Percentiles rank a stretch among this genome's conserved stretches.
phyloP scores from a whole-genome alignment of 1,284 basidiomycete species.

The Grifola frondosa region DNA sequence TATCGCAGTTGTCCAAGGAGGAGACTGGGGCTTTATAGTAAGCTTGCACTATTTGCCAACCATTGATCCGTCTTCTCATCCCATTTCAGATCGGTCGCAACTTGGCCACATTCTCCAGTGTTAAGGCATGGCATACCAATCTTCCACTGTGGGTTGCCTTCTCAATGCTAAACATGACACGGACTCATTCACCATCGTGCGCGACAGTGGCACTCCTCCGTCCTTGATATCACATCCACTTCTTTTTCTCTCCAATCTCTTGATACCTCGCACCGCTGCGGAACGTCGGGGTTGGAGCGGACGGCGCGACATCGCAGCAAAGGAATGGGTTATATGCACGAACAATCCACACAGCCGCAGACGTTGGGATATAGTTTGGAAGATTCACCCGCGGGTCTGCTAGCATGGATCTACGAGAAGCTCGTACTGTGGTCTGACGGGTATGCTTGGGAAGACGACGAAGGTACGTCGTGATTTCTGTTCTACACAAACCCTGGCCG shows the following conservation, averaged over 20 bases:
- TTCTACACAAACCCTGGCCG: not conserved
- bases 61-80: not conserved
- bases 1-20: constrained; percentile 41
- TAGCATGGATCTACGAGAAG: constrained; percentile 66
- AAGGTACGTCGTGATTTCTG: constrained; percentile 31
- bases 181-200: not conserved
- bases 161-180: not conserved
- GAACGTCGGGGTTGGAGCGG: constrained; percentile 26
- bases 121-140: constrained; percentile 40
- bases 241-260: constrained; percentile 23
- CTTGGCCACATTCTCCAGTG: constrained; percentile 1
- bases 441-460: constrained; percentile 53
- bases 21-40: constrained; percentile 45
- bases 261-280: constrained; percentile 22
- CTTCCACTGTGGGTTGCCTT: constrained; percentile 28
- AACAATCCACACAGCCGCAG: constrained; percentile 37
- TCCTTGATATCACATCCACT: constrained; percentile 24
- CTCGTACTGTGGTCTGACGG: constrained; percentile 49
- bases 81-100: not conserved
- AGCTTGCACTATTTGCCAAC: too few relatives aligned
- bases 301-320: constrained; percentile 17
- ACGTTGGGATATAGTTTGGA: constrained; percentile 46
- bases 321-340: constrained; percentile 30
- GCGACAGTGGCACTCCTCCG: constrained; percentile 22
- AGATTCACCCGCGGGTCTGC: constrained; percentile 57